Percentiles rank a stretch among this genome's conserved stretches.
Conservation (phyloP, 2,329 filamentous ascomycete genomes). For the Monilinia fructicola region DNA sequence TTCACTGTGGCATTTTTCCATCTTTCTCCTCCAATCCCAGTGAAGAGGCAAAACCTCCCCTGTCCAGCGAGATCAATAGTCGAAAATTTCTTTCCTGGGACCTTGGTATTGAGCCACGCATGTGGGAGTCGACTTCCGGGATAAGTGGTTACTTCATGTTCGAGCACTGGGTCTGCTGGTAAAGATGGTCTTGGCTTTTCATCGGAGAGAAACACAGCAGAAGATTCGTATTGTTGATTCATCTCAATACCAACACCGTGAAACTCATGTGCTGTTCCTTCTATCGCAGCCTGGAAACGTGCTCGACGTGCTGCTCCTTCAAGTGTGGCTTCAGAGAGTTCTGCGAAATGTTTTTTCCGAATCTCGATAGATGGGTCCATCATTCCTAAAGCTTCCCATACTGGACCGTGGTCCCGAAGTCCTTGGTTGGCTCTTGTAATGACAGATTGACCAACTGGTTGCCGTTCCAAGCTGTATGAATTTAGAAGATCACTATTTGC, state of each 20-base stretch:
- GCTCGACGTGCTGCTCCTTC: constrained; percentile 26
- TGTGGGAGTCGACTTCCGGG: constrained; percentile 38
- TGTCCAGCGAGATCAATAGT: constrained; percentile 32
- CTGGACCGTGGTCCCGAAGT: constrained; percentile 46
- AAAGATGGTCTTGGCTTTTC: constrained; percentile 25
- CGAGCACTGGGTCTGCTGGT: constrained; percentile 30
- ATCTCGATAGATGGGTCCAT: constrained; percentile 33
- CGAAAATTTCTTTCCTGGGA: constrained; percentile 27
- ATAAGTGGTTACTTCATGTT: constrained; percentile 30
- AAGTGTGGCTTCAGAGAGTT: constrained; percentile 25
- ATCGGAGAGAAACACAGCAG: constrained; percentile 30
- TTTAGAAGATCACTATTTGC: constrained; percentile 45
- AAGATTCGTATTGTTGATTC: constrained; percentile 33
- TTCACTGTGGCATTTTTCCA: constrained; percentile 26
- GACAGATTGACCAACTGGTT: constrained; percentile 48
- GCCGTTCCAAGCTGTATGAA: constrained; percentile 48
- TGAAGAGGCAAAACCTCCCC: constrained; percentile 28
- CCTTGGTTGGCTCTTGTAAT: constrained; percentile 55
- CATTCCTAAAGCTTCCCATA: constrained; percentile 50
- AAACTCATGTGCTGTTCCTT: constrained; percentile 28
- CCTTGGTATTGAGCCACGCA: constrained; percentile 31
- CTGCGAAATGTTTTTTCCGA: constrained; percentile 23
- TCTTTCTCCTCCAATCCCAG: constrained; percentile 25
- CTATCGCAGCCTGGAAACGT: constrained; percentile 9
- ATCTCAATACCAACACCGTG: constrained; percentile 33